These are phyloP conservation scores for Pseudogymnoascus sp. DNA, from an alignment of 2,329 filamentous ascomycete genomes.

Conservation along the genomic window DNA sequence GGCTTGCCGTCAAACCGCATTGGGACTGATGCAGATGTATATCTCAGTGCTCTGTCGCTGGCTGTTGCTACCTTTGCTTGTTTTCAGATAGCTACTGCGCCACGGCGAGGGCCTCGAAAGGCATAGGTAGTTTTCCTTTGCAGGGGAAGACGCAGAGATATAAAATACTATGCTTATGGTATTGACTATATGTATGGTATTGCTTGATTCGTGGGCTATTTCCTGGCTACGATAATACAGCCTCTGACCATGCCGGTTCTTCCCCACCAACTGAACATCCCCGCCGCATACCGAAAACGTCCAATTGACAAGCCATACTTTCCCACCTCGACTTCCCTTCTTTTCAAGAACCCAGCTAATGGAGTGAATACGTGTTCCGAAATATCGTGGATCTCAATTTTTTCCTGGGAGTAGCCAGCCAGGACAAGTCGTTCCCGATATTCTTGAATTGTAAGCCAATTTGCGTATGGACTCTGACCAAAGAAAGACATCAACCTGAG, in stretches of 20 bases:
- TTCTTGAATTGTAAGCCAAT: constrained; percentile 21
- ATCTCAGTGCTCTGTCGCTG: constrained; percentile 14
- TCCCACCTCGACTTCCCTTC: constrained; percentile 30
- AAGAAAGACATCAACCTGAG: constrained; percentile 9
- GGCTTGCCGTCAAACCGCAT: constrained; percentile 13
- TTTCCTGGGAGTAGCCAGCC: constrained; percentile 39
- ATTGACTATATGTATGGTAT: background rate
- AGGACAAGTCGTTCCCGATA: constrained; percentile 40
- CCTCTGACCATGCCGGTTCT: constrained; percentile 32
- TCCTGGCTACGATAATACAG: constrained; percentile 33
- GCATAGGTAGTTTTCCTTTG: constrained; percentile 12
- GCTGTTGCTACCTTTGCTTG: constrained; percentile 16
- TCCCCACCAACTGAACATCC: constrained; percentile 37
- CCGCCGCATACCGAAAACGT: constrained; percentile 28
- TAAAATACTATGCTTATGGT: background rate
- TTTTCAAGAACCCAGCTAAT: constrained; percentile 37
- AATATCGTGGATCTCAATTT: constrained; percentile 42
- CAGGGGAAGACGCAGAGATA: background rate
- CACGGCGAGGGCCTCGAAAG: constrained; percentile 1
- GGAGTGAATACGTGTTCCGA: constrained; percentile 46
- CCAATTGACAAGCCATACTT: constrained; percentile 33
- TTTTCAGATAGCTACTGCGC: constrained; percentile 15
- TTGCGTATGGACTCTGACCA: constrained; percentile 12
- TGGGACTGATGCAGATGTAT: constrained; percentile 14
- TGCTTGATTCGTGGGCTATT: background rate